Base-by-base conservation (phyloP, 371 early-diverging fungal genomes). In the Mucor irregularis region DNA sequence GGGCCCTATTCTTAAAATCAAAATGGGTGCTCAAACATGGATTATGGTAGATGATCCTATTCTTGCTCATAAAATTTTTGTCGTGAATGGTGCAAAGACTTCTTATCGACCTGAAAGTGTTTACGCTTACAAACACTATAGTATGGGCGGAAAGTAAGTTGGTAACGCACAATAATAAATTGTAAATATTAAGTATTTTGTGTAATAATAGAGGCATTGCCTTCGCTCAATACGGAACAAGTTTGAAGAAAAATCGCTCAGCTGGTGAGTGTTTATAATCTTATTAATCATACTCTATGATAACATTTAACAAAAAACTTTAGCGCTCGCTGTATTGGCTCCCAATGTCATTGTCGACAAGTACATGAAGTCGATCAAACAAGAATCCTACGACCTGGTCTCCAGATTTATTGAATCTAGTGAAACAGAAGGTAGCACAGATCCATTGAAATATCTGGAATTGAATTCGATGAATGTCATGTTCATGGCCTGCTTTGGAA, bases 41-140 rank as follows among this genome's bases (percentile, higher is more conserved):
- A 39, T 63, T 16, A 38, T 49, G 22, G 40, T 63, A 1, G 26
- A 34, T 39, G 58, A 58, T 44, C 58, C 64, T n/a, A 19, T 22
- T 1, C 29, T 63, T 6, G 64, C 64, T 7, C 64, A 63, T 10
- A 50, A 63, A 35, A 53, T 63, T 1, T 49, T 63, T 53, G 58
- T 63, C n/a, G 43, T 28, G 1, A 30, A 44, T 24, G 64, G 64
- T 25, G 45, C 38, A 11, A 26, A 48, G 17, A 34, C 58, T 0
- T 53, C 64, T 8, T 39, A 28, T 16, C 24, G 64, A 24, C 49
- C 58, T 31, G 33, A 63, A 14, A 10, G 33, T 4, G 21, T 13
- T 7, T 58, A 30, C 16, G 11, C 26, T 5, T 14, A 25, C 14
- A n/a, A 55, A 14, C 29, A 29, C 4, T 49, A 53, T 19, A 31